A percentile compares a stretch with the other conserved stretches of the same genome.
phyloP scores from a whole-genome alignment of 1,284 basidiomycete genomes.

The Anthracocystis panici-leucophaei region DNA sequence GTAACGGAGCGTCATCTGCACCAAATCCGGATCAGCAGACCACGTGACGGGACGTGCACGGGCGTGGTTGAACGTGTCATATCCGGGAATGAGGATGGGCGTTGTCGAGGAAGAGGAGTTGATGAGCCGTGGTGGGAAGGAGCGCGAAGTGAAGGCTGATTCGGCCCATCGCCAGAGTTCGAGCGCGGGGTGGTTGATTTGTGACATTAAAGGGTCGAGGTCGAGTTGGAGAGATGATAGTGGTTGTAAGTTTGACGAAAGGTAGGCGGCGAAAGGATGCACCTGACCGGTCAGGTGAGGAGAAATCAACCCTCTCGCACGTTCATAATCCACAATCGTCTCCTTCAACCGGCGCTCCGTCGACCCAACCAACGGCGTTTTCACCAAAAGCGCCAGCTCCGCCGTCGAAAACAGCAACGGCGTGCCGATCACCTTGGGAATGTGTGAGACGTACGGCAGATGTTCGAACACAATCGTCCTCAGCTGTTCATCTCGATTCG shows the following conservation, averaged over 20 bases:
- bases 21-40: conserved; percentile 11
- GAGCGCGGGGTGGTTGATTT: conserved; percentile 17
- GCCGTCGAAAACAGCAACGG: conserved; percentile 41
- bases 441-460: conserved; percentile 41
- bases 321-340: conserved; percentile 22
- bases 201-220: conserved; percentile 4
- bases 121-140: conserved; percentile 58
- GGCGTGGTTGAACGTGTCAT: conserved; percentile 64
- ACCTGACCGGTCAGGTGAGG: not conserved
- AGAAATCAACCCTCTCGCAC: conserved; percentile 2
- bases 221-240: not conserved
- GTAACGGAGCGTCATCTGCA: conserved; percentile 28
- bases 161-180: conserved; percentile 60
- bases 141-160: conserved; percentile 50
- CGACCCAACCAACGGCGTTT: conserved; percentile 48
- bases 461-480: conserved; percentile 14
- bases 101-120: conserved; percentile 6
- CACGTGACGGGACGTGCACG: conserved; percentile 59
- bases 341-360: conserved; percentile 34
- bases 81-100: conserved; percentile 63
- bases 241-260: not conserved
- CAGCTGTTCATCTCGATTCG: not conserved
- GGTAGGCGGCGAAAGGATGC: not conserved
- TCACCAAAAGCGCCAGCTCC: conserved; percentile 45
- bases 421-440: conserved; percentile 45